A percentile compares a stretch with the other conserved stretches of the same genome.
Evolutionary conservation across 352 stramenopile species (phyloP).

Genomic region (Phytophthora fragariae): DNA sequence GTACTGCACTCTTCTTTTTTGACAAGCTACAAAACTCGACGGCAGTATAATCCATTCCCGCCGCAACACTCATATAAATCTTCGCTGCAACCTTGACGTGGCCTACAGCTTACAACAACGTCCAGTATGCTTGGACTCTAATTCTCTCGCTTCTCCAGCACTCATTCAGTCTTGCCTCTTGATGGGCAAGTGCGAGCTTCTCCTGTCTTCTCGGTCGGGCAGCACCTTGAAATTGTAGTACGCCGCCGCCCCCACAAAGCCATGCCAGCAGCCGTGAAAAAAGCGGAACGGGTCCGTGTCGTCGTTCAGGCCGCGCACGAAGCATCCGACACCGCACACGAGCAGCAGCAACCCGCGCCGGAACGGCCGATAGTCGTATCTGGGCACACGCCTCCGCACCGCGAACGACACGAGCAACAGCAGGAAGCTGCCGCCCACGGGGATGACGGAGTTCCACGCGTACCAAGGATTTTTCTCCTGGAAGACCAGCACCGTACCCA

Average conservation of each 20-base stretch:
- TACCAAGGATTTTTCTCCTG: slow-evolving; percentile 88
- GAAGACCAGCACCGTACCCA: slow-evolving; percentile 67
- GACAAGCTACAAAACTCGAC: neutral
- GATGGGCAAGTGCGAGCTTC: slow-evolving; percentile 42
- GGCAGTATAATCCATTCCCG: neutral
- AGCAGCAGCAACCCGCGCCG: slow-evolving; percentile 59
- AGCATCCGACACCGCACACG: slow-evolving; percentile 58
- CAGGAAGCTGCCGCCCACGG: slow-evolving; percentile 55
- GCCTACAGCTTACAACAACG: neutral
- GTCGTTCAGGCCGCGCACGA: slow-evolving; percentile 72
- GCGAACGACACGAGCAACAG: slow-evolving; percentile 56
- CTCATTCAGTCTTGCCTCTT: slow-evolving; percentile 44
- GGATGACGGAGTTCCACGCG: slow-evolving; percentile 57
- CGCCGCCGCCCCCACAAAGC: slow-evolving; percentile 69
- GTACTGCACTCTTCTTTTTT: neutral
- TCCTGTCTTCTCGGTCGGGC: slow-evolving; percentile 30
- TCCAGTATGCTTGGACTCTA: slow-evolving; percentile 14
- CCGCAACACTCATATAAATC: neutral
- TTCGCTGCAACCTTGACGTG: neutral
- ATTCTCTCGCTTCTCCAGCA: slow-evolving; percentile 3
- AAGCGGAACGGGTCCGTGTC: slow-evolving; percentile 80
- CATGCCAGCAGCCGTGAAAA: slow-evolving; percentile 87
- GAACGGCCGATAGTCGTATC: slow-evolving; percentile 65
- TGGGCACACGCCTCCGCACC: slow-evolving; percentile 47
- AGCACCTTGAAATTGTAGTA: slow-evolving; percentile 83